Percentiles rank a stretch among this genome's conserved stretches.
phyloP scores from a whole-genome alignment of 108 stramenopile species.

The Cyclostephanos tholiformis region DNA sequence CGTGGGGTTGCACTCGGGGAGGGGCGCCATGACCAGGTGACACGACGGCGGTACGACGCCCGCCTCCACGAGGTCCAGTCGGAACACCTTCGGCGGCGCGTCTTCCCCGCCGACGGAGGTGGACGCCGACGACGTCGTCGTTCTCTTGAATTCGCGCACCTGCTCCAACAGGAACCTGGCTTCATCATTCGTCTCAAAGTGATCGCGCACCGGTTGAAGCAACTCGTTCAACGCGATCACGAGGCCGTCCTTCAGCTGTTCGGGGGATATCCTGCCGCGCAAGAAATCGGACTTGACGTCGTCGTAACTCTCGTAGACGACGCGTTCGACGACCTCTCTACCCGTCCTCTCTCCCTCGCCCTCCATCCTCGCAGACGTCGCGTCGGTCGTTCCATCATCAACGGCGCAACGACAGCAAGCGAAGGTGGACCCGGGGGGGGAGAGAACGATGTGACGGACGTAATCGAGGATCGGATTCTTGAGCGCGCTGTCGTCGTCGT shows the following conservation, averaged over 20 bases:
- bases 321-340: not conserved
- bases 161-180: constrained; percentile 88
- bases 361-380: constrained; percentile 44
- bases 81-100: constrained; percentile 48
- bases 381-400: constrained; percentile 23
- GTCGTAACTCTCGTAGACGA: constrained; percentile 59
- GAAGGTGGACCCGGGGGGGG: constrained; percentile 67
- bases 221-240: constrained; percentile 88
- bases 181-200: constrained; percentile 86
- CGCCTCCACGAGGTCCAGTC: constrained; percentile 70
- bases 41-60: constrained; percentile 62
- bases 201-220: constrained; percentile 95
- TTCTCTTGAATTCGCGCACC: constrained; percentile 87
- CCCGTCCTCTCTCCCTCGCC: constrained; percentile 22
- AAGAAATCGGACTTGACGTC: constrained; percentile 87
- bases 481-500: constrained; percentile 55
- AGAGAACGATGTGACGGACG: constrained; percentile 93
- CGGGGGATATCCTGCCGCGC: constrained; percentile 70
- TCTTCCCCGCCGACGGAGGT: constrained; percentile 37
- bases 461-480: constrained; percentile 98
- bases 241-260: constrained; percentile 76
- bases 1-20: constrained; percentile 71
- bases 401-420: constrained; percentile 36
- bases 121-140: not conserved
- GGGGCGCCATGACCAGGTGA: constrained; percentile 85